phyloP scores from a whole-genome alignment of 176 grass and related monocot species.

The bread wheat (Triticum aestivum) region IWGSC_CS_RefSeq_v2.1 NC_057797.1:353358794-353359293 shows the following conservation, averaged over 20 bases:
- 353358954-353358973: not conserved
- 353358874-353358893: not conserved
- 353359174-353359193: not conserved
- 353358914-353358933: not conserved
- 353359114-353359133: not conserved
- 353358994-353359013: not conserved
- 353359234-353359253: constrained; percentile 11
- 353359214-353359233: not conserved
- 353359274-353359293: constrained; percentile 29
- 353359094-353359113: not conserved
- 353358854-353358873: not conserved
- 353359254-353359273: constrained; percentile 24
- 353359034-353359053: not conserved
- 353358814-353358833: not conserved
- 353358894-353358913: not conserved
- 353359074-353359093: not conserved
- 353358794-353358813: not conserved
- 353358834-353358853: not conserved
- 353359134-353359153: not conserved
- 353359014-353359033: not conserved
- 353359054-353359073: not conserved
- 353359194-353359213: not conserved
- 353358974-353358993: not conserved
- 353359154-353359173: not conserved
- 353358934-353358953: not conserved